Evolutionary conservation across 192 early-diverging fungal genomes (phyloP).

Genomic region (Entomortierella chlamydospora): DNA sequence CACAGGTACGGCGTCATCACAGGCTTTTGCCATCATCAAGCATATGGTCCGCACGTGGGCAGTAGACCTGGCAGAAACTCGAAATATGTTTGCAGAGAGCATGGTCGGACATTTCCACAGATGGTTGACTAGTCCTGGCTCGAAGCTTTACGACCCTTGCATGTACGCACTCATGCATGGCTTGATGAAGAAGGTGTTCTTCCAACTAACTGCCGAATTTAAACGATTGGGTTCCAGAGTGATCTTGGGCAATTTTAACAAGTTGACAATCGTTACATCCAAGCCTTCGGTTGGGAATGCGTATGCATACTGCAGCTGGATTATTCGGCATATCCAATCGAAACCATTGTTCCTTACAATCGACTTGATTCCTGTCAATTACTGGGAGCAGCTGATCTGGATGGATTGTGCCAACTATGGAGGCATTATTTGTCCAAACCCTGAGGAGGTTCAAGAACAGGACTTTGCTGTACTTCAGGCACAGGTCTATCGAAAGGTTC

Average conservation of each 20-base stretch:
- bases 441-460: constrained; percentile 41
- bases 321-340: constrained; percentile 73
- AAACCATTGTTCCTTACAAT: constrained; percentile 84
- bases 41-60: constrained; percentile 85
- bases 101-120: constrained; percentile 89
- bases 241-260: constrained; percentile 84
- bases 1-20: constrained; percentile 56
- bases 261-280: constrained; percentile 82
- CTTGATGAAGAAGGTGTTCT: constrained; percentile 91
- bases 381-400: constrained; percentile 90
- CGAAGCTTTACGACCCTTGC: constrained; percentile 87
- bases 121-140: constrained; percentile 84
- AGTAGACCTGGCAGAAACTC: constrained; percentile 69
- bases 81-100: constrained; percentile 75
- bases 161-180: constrained; percentile 82
- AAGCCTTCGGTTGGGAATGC: constrained; percentile 82
- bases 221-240: constrained; percentile 80
- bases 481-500: constrained; percentile 41
- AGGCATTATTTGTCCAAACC: constrained; percentile 61
- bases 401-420: constrained; percentile 94
- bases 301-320: constrained; percentile 77
- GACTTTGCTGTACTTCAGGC: constrained; percentile 33
- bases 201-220: constrained; percentile 86
- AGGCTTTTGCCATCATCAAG: constrained; percentile 82
- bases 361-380: constrained; percentile 73